These are phyloP conservation scores for Penicillium crustosum DNA, from an alignment of 2,329 filamentous ascomycete species.

Conservation along the genomic window DNA sequence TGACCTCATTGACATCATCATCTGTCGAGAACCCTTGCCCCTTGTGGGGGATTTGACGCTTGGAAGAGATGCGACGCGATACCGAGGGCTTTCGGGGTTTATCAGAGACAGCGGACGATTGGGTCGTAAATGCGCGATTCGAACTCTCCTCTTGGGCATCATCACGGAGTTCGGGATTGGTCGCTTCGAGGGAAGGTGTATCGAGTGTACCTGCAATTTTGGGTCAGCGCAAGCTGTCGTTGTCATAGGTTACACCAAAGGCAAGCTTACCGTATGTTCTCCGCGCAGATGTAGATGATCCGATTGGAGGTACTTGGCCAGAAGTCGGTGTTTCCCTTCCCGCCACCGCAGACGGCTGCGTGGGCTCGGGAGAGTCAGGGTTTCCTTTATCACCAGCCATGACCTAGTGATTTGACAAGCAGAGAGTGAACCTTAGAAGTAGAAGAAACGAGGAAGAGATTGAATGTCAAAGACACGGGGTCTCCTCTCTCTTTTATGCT, in stretches of 20 bases:
- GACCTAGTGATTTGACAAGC: neutral
- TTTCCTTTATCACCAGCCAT: conserved; percentile 23
- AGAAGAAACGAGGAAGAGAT: neutral
- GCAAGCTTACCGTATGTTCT: conserved; percentile 34
- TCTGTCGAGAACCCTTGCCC: conserved; percentile 89
- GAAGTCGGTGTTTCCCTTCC: neutral
- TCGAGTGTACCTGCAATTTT: conserved; percentile 33
- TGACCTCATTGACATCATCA: conserved; percentile 78
- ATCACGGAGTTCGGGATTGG: conserved; percentile 26
- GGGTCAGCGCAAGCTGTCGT: neutral
- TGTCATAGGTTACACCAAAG: conserved; percentile 20
- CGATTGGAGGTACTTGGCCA: conserved; percentile 10
- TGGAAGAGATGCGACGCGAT: conserved; percentile 72
- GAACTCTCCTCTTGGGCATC: conserved; percentile 33
- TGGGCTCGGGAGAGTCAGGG: conserved; percentile 12
- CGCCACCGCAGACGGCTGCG: conserved; percentile 6
- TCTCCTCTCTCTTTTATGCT: neutral
- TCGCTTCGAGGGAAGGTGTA: conserved; percentile 21
- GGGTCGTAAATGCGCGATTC: conserved; percentile 37
- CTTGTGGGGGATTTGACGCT: conserved; percentile 68
- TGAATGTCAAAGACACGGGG: neutral
- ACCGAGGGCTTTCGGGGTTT: conserved; percentile 71
- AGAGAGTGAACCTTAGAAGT: neutral
- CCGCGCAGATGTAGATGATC: conserved; percentile 17
- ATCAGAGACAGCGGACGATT: conserved; percentile 48